A percentile compares a stretch with the other conserved stretches of the same genome.
Evolutionary conservation across 2,329 filamentous ascomycete genomes (phyloP).

Genomic region (Balansia obtecta): DNA sequence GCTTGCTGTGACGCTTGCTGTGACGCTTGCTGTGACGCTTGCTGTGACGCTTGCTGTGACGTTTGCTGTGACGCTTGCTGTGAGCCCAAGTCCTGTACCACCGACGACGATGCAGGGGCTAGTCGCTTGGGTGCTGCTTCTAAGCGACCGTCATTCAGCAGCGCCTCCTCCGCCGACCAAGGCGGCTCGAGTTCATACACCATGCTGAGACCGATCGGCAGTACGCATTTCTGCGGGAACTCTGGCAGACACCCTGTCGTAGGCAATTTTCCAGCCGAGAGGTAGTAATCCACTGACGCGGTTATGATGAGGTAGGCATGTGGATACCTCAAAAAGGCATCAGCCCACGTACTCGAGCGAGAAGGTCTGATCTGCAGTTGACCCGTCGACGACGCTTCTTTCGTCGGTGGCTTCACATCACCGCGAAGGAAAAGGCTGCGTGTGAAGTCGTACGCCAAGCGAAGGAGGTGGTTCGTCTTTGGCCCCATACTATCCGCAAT

Average conservation of each 20-base stretch:
- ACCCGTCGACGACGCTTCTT: not conserved
- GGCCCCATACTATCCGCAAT: not conserved
- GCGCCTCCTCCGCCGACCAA: not conserved
- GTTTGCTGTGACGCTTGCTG: not conserved
- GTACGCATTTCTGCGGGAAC: not conserved
- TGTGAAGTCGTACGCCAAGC: conserved; percentile 1
- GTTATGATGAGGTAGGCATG: conserved; percentile 1
- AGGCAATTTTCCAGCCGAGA: not conserved
- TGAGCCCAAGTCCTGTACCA: not conserved
- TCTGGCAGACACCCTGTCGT: not conserved
- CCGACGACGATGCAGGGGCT: not conserved
- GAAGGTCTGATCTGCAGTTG: not conserved
- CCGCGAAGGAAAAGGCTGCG: not conserved
- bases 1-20: not conserved
- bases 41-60: too few species aligned
- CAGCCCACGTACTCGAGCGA: not conserved
- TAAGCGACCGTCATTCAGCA: not conserved
- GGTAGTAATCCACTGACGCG: not conserved
- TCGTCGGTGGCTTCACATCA: not conserved
- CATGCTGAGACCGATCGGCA: not conserved
- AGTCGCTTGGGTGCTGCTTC: not conserved
- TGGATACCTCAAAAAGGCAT: not conserved
- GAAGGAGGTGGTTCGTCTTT: not conserved
- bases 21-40: too few species aligned
- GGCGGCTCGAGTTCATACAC: conserved; percentile 1